Evolutionary conservation across 345 rosid genomes (phyloP).

Genomic region (Camelina laxa): DNA sequence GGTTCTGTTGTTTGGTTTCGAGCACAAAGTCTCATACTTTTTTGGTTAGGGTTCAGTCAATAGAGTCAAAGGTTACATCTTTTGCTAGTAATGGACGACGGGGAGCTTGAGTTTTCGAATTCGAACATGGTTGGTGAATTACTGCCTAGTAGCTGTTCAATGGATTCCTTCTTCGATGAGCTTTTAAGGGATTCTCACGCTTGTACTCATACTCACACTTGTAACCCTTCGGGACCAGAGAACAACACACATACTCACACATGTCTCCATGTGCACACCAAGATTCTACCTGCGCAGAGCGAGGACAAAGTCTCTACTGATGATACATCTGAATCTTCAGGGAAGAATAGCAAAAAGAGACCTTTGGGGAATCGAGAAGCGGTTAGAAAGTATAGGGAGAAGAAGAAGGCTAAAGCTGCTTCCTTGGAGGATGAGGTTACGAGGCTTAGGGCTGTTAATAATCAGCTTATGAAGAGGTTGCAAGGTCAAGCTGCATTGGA

Average conservation of each 20-base stretch:
- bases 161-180: conserved; percentile 74
- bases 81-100: conserved; percentile 67
- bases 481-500: conserved; percentile 92
- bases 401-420: conserved; percentile 90
- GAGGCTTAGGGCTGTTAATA: conserved; percentile 72
- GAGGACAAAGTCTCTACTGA: conserved; percentile 72
- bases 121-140: conserved; percentile 52
- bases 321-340: conserved; percentile 70
- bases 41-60: background rate
- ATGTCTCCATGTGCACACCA: conserved; percentile 90
- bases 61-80: background rate
- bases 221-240: conserved; percentile 97
- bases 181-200: conserved; percentile 72
- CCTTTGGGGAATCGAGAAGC: conserved; percentile 87
- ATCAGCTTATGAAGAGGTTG: conserved; percentile 78
- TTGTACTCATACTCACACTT: conserved; percentile 93
- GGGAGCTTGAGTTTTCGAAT: conserved; percentile 78
- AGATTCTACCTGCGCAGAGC: conserved; percentile 59
- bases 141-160: conserved; percentile 57
- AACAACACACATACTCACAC: conserved; percentile 84
- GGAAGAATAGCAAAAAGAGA: conserved; percentile 67
- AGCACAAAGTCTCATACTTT: conserved; percentile 7
- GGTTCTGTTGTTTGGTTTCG: background rate
- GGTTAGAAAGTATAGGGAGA: conserved; percentile 93
- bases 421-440: conserved; percentile 87